Conservation (phyloP, 345 rosid species). For the Dovyalis caffra region DNA sequence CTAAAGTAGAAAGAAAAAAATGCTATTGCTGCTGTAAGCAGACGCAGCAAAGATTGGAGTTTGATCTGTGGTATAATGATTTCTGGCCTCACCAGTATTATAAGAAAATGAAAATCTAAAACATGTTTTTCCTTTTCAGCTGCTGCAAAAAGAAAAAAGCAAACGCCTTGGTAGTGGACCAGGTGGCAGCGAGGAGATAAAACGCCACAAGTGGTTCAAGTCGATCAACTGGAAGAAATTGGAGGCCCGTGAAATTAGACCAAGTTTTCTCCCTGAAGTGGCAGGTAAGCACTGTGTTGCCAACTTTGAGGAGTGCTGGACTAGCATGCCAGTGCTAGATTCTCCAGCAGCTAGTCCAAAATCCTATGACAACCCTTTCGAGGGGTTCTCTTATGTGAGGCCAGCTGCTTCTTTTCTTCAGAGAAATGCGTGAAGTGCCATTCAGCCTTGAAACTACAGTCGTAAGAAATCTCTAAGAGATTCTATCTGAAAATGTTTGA, state of each 20-base stretch:
- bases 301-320: neutral
- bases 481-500: too few relatives aligned
- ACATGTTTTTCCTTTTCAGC: neutral
- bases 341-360: conserved; percentile 1
- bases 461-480: too few relatives aligned
- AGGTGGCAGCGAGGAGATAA: neutral
- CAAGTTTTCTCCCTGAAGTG: neutral
- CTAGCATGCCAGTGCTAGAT: neutral
- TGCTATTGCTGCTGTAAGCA: neutral
- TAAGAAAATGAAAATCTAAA: neutral
- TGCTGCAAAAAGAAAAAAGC: neutral
- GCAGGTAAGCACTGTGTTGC: neutral
- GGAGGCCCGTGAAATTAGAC: neutral
- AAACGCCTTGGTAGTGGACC: neutral
- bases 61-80: neutral
- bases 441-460: neutral
- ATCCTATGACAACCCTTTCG: neutral
- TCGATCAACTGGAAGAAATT: neutral
- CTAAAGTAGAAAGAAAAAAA: too few relatives aligned
- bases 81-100: neutral
- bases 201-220: neutral
- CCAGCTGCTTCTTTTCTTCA: conserved; percentile 28
- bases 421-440: conserved; percentile 21
- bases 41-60: neutral
- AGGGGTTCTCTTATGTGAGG: neutral